Evolutionary conservation across 1,139 yeast genomes (phyloP), one percentile per base, ranked within the genome.

Genomic region (Zhuliangozyma parablackwelliae): DNA sequence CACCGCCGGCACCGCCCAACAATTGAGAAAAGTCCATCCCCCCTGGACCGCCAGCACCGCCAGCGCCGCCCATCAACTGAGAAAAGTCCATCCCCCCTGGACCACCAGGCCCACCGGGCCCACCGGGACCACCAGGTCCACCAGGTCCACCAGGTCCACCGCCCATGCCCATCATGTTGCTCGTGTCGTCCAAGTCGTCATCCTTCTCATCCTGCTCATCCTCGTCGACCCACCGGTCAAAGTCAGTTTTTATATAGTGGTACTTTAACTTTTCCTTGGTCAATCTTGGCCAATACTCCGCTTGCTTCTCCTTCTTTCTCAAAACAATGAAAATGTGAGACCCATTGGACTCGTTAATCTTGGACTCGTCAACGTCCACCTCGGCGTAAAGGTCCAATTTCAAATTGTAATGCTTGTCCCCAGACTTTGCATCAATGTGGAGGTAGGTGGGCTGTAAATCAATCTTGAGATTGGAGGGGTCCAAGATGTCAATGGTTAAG

Each of bases 171-270:
- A 50, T 51, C 60, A 59, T 59, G 34, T 58, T 54, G 31, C 51
- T 48, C 49, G 58, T 54, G 31, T 63, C 74, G 31, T 63, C 68
- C 29, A 72, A 79, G 12, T 69, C 74, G 31, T 66, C 81, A 7
- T 63, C 65, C 30, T 57, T 60, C 48, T 76, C 87, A 32, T 85
- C 88, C 63, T 87, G 96, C 63, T 88, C 96, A 54, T 89, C 96
- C 68, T 88, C 95, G 57, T 88, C 96, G 32, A 84, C 94, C 98
- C 98, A 92, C 63, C 82, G 86, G 68, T 90, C 96, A 56, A 92
- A 92, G 59, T 92, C 98, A 11, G 98, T 92, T 70, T 87, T 85
- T 59, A 92, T 78, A 62, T 77, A 87, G 49, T 78, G 83, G 47
- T 70, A 74, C 57, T 75, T 84, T 50, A 72, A 70, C 66, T 80